Evolutionary conservation across 2,329 filamentous ascomycete genomes (phyloP).

Genomic region (Fusarium sp.): DNA sequence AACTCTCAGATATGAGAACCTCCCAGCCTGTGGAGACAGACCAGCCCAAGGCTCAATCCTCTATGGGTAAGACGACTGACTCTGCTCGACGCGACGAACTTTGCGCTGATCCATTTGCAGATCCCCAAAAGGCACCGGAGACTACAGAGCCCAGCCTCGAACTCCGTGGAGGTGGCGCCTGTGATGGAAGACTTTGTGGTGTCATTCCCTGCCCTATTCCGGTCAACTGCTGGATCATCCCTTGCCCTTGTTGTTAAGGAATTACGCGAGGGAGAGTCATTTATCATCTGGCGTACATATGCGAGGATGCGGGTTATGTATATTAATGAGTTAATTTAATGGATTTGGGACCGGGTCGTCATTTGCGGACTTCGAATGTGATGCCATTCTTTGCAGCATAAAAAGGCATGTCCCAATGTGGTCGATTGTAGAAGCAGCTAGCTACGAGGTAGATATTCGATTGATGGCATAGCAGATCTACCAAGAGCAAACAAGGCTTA

Average conservation of each 20-base stretch:
- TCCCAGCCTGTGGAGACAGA: slow-evolving; percentile 14
- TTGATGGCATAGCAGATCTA: no score
- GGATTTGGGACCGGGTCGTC: background rate
- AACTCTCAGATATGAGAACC: slow-evolving; percentile 8
- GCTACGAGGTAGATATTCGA: no score
- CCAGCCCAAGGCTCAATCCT: slow-evolving; percentile 18
- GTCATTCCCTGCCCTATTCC: slow-evolving; percentile 30
- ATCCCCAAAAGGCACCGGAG: slow-evolving; percentile 18
- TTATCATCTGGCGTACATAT: background rate
- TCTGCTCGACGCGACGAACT: background rate
- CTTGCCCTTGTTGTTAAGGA: slow-evolving; percentile 23
- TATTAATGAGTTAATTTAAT: background rate
- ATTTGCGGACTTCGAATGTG: background rate
- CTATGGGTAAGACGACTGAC: slow-evolving; percentile 12
- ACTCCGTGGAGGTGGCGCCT: slow-evolving; percentile 26
- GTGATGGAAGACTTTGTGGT: slow-evolving; percentile 25
- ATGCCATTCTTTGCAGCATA: background rate
- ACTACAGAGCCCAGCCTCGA: slow-evolving; percentile 10
- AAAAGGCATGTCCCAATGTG: background rate
- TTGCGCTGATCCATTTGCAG: background rate
- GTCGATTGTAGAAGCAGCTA: background rate
- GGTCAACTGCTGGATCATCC: slow-evolving; percentile 33
- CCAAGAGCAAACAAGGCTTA: no score
- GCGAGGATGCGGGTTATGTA: background rate
- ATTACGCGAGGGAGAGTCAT: no score